phyloP scores from a whole-genome alignment of 495 filamentous ascomycete species.

The Eremomyces bilateralis region DNA sequence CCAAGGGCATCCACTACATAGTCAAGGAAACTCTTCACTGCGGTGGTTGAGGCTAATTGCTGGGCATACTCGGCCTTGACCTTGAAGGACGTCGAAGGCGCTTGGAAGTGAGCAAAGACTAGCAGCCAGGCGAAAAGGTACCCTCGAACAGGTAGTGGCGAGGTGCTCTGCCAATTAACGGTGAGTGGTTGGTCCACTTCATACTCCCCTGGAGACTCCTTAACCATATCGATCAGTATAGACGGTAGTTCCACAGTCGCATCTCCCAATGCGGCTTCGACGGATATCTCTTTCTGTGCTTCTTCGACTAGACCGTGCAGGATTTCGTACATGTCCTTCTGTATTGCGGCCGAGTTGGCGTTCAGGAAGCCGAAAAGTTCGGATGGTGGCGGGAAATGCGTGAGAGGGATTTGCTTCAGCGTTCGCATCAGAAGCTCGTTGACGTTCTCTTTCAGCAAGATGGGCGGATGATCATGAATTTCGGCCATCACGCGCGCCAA shows the following conservation, averaged over 20 bases:
- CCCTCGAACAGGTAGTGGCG: constrained; percentile 35
- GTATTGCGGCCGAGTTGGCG: constrained; percentile 49
- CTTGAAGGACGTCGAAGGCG: constrained; percentile 35
- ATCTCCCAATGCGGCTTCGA: constrained; percentile 62
- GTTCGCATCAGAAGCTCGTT: constrained; percentile 44
- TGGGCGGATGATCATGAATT: no score
- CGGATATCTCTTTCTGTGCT: constrained; percentile 58
- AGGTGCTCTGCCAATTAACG: constrained; percentile 22
- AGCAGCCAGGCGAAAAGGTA: constrained; percentile 88
- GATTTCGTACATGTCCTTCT: constrained; percentile 59
- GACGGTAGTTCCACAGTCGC: constrained; percentile 29
- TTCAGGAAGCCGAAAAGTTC: constrained; percentile 46
- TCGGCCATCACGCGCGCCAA: no score
- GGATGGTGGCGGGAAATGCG: constrained; percentile 12
- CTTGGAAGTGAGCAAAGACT: constrained; percentile 59
- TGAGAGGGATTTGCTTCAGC: constrained; percentile 33
- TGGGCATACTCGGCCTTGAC: constrained; percentile 59
- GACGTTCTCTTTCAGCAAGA: constrained; percentile 44
- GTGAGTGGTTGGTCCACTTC: no score
- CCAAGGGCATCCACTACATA: constrained; percentile 71
- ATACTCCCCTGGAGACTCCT: constrained; percentile 23
- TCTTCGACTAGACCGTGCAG: constrained; percentile 57
- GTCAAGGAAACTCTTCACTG: constrained; percentile 43
- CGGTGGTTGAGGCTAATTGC: constrained; percentile 50
- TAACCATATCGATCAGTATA: constrained; percentile 26